Base-by-base conservation (phyloP, 163 green algal genomes). In the Coccomyxa subellipsoidea region DNA sequence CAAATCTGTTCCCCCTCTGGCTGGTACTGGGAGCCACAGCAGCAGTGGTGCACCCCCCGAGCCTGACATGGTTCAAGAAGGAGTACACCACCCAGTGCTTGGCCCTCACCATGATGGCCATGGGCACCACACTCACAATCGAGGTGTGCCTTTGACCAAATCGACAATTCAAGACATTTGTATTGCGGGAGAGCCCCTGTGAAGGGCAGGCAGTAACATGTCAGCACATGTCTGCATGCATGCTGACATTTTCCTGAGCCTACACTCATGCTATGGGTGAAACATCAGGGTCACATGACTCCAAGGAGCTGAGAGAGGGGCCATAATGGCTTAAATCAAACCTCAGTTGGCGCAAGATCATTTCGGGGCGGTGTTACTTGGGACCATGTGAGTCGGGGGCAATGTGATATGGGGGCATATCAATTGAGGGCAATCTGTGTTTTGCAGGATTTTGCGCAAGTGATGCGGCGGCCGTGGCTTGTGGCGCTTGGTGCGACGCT, bases 111-210 rank as follows among this genome's bases (percentile, higher is more conserved):
- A 92, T 93, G 90, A 82, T 92, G 7, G 78, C 81, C 54, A 93
- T 93, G 89, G 90, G 90, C 31, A 87, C 90, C 31, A 90, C 84
- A 8, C 83, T 93, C 15, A 92, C 80, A 0, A 54, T 92, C 21
- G 79, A 90, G 75, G 88, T 86, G 77, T 18, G 47, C 47, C 47
- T 59, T 18, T 27, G 47, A 59, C 2, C 1, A 59, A 8, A 59
- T 59, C 15, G 15, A 21, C 47, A 59, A 18, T 59, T 59, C 47
- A n/a, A n/a, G n/a, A n/a, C n/a, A n/a, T n/a, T n/a, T n/a, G n/a
- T n/a, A n/a, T n/a, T n/a, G n/a, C n/a, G n/a, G n/a, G n/a, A n/a
- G n/a, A n/a, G n/a, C n/a, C n/a, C n/a, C n/a, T n/a, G n/a, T n/a
- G n/a, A n/a, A n/a, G n/a, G n/a, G n/a, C n/a, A n/a, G n/a, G n/a